Base-by-base conservation (phyloP, 2,329 filamentous ascomycete genomes). In the Chaetothyriales sp. region DNA sequence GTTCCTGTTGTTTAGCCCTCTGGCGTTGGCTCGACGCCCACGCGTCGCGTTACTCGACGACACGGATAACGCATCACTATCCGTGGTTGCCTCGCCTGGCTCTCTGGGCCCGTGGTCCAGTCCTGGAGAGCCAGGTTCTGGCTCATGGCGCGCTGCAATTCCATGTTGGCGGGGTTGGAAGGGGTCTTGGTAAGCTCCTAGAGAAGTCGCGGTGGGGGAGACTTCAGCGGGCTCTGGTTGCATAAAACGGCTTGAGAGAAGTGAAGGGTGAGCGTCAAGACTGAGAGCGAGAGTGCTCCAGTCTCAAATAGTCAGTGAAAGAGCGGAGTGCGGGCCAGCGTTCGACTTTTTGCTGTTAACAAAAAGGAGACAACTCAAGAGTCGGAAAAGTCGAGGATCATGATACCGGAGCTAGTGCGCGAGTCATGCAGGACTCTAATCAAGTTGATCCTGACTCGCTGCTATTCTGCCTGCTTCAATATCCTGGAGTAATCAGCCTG, bases 181-280 rank as follows among this genome's bases (percentile, higher is more conserved):
- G 19, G 50, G 26, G 46, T 48, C 19, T 49, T 59, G 61, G 60
- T 64, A 59, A 62, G 63, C 62, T 60, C 69, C 62, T 61, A 65
- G 56, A 58, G 64, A 61, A 54, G 63, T 62, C 60, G 65, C 66
- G 66, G 69, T 68, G 68, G 70, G 70, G 63, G 65, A 68, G 65
- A 67, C 68, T 69, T 71, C 66, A 63, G 70, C 62, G 61, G 71
- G 67, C 75, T 75, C 77, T 73, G 78, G 66, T 74, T 78, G 78
- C 79, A 82, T 82, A 81, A 75, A 81, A 81, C 65, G 66, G 54
- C 63, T 64, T 66, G 63, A 61, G 59, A 57, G 60, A 59, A 62
- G 53, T 57, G 53, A 57, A 57, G 52, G 48, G 52, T 56, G 59
- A 57, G 59, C 58, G 59, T 61, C 60, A 62, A 64, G 76, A 80